Evolutionary conservation across 73 alveolate genomes (phyloP).

Genomic region (Tetrahymena borealis): DNA sequence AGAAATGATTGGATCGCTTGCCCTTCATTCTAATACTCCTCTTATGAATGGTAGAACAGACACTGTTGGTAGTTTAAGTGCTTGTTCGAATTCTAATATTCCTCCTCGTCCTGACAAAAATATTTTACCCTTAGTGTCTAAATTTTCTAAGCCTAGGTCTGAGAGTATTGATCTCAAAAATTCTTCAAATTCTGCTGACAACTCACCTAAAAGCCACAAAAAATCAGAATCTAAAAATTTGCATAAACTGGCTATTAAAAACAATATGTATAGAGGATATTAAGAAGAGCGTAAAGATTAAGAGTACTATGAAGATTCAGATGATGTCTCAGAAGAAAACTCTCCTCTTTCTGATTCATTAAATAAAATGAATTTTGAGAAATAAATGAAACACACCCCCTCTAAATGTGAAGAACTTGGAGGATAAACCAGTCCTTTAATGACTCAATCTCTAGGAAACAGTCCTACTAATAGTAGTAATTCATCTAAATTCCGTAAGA

Average conservation of each 20-base stretch:
- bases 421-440: neutral
- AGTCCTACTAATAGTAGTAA: neutral
- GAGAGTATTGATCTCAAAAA: neutral
- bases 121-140: neutral
- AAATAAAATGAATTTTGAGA: neutral
- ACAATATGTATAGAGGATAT: neutral
- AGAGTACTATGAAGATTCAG: neutral
- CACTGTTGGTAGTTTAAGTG: slow-evolving; percentile 20
- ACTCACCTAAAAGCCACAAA: neutral
- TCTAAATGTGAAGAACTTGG: slow-evolving; percentile 1
- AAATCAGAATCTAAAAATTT: neutral
- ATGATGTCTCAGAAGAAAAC: neutral
- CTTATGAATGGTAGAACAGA: slow-evolving; percentile 28
- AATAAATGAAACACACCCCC: neutral
- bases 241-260: neutral
- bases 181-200: neutral
- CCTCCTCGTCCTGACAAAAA: neutral
- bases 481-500: neutral
- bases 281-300: neutral
- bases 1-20: slow-evolving; percentile 24
- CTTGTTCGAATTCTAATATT: neutral
- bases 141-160: neutral
- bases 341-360: neutral
- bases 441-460: neutral
- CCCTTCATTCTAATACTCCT: slow-evolving; percentile 12